Base-by-base conservation (phyloP, 805 yeast genomes). In the Saccharomycopsis olivae region DNA sequence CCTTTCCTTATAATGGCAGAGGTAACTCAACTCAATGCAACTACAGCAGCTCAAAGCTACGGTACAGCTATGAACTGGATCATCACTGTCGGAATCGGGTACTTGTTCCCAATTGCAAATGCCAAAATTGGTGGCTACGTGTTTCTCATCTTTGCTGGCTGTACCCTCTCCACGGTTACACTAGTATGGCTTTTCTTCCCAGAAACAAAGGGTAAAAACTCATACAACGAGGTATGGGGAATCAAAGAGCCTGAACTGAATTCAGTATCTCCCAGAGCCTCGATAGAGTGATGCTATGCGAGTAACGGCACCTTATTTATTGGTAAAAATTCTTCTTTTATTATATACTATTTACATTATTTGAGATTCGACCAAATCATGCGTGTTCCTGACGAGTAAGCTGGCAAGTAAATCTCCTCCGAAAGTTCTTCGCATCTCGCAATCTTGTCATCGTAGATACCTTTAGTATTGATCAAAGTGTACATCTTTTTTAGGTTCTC, bases 1-100 rank as follows among this genome's bases (percentile, higher is more conserved):
- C 98, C 98, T 30, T 89, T 92, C 61, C 61, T 89, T 48, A 61
- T 88, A 38, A 78, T 89, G 8, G 74, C 95, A 4, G 97, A 92
- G 55, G 77, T 89, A n/a, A 80, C 95, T 0, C 94, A 86, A 44
- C 61, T 70, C 1, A 74, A 76, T 44, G 89, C 89, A 2, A 77
- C 76, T 43, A 89, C 88, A 2, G 66, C 76, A 33, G 96, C 97
- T 0, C 98, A 92, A 60, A 79, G 95, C 55, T 80, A 85, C 66
- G 97, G 95, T 13, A 86, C 92, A 0, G 73, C 84, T 10, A 73
- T 84, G 62, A 92, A 89, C 57, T 89, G 96, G 96, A 50, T 84
- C 9, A 81, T 95, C 10, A 86, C 96, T 0, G 89, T 92, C 53
- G 50, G 76, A 1, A 75, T 85, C 20, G 95, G 95, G 1, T 80